A percentile compares a stretch with the other conserved stretches of the same genome.
Evolutionary conservation across 129 eudicot species (phyloP).

Genomic region (Daucus carota): DNA sequence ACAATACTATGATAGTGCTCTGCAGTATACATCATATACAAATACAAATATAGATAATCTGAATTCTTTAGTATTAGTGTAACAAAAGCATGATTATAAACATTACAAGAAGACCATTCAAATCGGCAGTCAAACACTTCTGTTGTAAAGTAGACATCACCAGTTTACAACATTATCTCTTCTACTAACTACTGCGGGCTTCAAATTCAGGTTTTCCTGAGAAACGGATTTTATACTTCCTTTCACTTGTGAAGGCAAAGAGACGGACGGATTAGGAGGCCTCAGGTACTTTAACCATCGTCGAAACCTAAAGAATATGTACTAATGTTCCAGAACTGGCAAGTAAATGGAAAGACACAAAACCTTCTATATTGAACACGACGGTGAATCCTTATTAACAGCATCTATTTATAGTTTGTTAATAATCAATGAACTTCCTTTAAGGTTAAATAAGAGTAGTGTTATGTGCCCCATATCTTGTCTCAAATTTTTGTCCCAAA

Average conservation of each 20-base stretch:
- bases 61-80: not conserved
- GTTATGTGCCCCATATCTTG: too few relatives aligned
- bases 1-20: not conserved
- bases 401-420: not conserved
- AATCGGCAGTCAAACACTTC: not conserved
- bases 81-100: too few relatives aligned
- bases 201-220: not conserved
- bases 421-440: not conserved
- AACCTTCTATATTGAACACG: not conserved
- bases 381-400: not conserved
- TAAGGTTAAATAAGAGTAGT: too few relatives aligned
- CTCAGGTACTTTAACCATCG: not conserved
- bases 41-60: not conserved
- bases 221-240: not conserved
- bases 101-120: not conserved
- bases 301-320: not conserved
- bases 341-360: not conserved
- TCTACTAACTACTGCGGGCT: not conserved
- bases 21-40: not conserved
- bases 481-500: too few relatives aligned
- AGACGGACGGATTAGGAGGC: not conserved
- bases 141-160: conserved; percentile 3
- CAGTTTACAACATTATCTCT: not conserved
- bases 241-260: not conserved
- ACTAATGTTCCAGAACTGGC: not conserved